Evolutionary conservation across 345 rosid genomes (phyloP), one percentile per base, ranked within the genome.

Genomic region (Linum usitatissimum): DNA sequence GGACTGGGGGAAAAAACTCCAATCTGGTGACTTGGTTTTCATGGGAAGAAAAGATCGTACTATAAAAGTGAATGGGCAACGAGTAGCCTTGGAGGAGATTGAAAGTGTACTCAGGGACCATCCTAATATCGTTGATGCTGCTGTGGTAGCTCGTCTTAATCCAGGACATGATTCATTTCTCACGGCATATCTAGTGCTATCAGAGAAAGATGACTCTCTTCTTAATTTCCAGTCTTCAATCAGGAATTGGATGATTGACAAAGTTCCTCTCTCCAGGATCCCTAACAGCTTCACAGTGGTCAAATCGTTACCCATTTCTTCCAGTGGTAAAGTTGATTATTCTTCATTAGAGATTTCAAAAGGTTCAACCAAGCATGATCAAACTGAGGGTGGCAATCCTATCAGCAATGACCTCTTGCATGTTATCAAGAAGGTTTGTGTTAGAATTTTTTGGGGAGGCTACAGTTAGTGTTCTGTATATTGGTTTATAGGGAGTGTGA

Each of bases 261-360:
- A 77, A 71, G 79, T 93, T 69, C 84, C 97, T 73, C n/a, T 67
- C 61, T 84, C 78, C 48, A 86, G 87, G 96, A 71, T 90, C 74
- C 97, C 99, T 49, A 79, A 64, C 54, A 79, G 55, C 56, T 80
- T 84, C 70, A 20, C 78, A 63, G 73, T 79, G 53, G 57, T 76
- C 56, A 83, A 87, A 58, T 81, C 87, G 6, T 57, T 80, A 77
- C 99, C 99, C 19, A 60, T 71, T 74, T 79, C 91, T 76, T 73
- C 79, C 20, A 83, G 80, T 80, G 96, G 99, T 72, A 93, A 93
- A 81, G 79, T 86, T 75, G 88, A 93, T 77, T 84, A 87, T 82
- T 70, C 78, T 63, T 73, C 65, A 30, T 78, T 93, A 66, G 77
- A 68, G 58, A 64, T 75, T 63, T 70, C 80, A 58, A 63, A 66